Evolutionary conservation across 495 filamentous ascomycete species (phyloP).

Genomic region (Aspergillus hancockii): DNA sequence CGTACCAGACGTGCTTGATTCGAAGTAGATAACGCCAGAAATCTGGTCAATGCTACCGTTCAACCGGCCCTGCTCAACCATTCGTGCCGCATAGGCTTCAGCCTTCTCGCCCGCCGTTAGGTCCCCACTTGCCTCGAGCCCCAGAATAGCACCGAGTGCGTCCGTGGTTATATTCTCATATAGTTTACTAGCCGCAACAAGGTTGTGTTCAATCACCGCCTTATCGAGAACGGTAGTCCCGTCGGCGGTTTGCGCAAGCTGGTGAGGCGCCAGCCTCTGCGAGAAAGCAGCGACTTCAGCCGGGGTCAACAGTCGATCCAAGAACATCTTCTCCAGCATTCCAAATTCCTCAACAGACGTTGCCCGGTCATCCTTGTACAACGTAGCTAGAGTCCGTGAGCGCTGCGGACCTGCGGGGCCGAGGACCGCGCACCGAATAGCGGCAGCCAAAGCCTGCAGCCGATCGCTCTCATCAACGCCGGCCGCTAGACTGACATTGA

Average conservation of each 20-base stretch:
- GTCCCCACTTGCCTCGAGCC: slow-evolving; percentile 50
- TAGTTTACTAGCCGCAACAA: slow-evolving; percentile 79
- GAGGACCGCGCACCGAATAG: slow-evolving; percentile 93
- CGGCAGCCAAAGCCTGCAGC: slow-evolving; percentile 77
- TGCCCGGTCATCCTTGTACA: slow-evolving; percentile 94
- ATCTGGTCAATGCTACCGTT: slow-evolving; percentile 93
- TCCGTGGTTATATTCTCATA: slow-evolving; percentile 88
- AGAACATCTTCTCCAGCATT: slow-evolving; percentile 97
- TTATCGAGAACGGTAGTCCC: slow-evolving; percentile 92
- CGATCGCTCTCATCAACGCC: slow-evolving; percentile 83
- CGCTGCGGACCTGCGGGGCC: slow-evolving; percentile 88
- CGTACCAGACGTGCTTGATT: slow-evolving; percentile 62
- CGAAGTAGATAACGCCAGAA: slow-evolving; percentile 82
- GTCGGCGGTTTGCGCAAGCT: slow-evolving; percentile 84
- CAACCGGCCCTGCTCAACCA: slow-evolving; percentile 92
- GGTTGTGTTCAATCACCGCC: slow-evolving; percentile 93
- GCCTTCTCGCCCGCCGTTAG: slow-evolving; percentile 70
- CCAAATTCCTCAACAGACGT: slow-evolving; percentile 73
- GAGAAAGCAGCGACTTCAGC: slow-evolving; percentile 86
- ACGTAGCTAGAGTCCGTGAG: slow-evolving; percentile 70
- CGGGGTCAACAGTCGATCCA: slow-evolving; percentile 79
- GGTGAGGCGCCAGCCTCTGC: slow-evolving; percentile 76
- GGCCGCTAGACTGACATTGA: slow-evolving; percentile 73
- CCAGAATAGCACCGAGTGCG: slow-evolving; percentile 74
- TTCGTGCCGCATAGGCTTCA: slow-evolving; percentile 86